Evolutionary conservation across 2,329 filamentous ascomycete species (phyloP).

Genomic region (Fusarium metavorans): DNA sequence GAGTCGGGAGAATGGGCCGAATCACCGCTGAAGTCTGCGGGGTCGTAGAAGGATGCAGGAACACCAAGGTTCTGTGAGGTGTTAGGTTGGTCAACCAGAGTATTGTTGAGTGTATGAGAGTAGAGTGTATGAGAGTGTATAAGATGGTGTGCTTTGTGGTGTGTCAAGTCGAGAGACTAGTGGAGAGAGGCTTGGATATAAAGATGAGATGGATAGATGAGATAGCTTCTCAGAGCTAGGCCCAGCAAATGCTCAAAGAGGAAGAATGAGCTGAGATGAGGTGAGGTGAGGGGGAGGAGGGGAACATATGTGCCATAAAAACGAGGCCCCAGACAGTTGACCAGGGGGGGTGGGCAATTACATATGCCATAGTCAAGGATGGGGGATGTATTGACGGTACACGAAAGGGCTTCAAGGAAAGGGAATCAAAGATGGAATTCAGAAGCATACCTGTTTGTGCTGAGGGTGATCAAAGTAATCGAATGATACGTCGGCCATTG

Average conservation of each 20-base stretch:
- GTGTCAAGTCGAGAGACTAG: constrained; percentile 13
- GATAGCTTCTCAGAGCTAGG: constrained; percentile 23
- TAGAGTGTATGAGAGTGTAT: background rate
- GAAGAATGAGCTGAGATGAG: constrained; percentile 40
- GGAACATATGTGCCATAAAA: constrained; percentile 43
- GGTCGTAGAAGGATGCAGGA: constrained; percentile 43
- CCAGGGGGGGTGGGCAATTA: constrained; percentile 35
- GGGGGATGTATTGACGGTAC: constrained; percentile 8
- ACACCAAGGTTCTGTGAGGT: constrained; percentile 36
- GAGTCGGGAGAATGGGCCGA: constrained; percentile 45
- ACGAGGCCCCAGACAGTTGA: constrained; percentile 38
- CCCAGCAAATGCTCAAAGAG: constrained; percentile 24
- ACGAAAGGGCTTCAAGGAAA: background rate
- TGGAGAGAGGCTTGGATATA: constrained; percentile 36
- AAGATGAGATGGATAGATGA: constrained; percentile 29
- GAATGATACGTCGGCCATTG: constrained; percentile 46
- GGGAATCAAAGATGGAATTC: constrained; percentile 1
- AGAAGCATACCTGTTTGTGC: constrained; percentile 44
- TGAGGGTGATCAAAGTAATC: constrained; percentile 46
- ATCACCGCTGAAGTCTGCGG: constrained; percentile 45
- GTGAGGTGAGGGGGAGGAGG: constrained; percentile 37
- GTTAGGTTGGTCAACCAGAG: constrained; percentile 31
- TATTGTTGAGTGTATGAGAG: background rate
- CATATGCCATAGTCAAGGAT: constrained; percentile 20
- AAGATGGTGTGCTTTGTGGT: constrained; percentile 37